Evolutionary conservation across 2,329 filamentous ascomycete genomes (phyloP), one percentile per base, ranked within the genome.

Genomic region (Phaeosphaeriaceae sp.): DNA sequence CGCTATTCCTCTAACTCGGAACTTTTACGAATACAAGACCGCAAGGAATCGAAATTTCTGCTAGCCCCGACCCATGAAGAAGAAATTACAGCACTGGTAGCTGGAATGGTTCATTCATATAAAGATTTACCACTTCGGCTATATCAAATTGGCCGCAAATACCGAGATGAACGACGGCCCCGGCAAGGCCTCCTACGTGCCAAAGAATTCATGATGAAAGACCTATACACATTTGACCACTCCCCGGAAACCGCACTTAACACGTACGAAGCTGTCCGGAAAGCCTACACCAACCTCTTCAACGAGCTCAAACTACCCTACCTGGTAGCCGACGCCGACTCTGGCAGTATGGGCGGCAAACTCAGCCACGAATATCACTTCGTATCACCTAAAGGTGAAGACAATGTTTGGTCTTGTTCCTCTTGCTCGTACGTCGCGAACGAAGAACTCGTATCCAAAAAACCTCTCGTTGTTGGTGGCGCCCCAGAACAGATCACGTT

Each of bases 121-220:
- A 93, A 92, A 66, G 87, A 90, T 36, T 79, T 97, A 7, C 94
- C 94, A 0, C 71, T 97, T 18, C 84, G 92, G 35, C 77, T 99
- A 0, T 99, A 97, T 66, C 94, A 99, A 70, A 94, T 94, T 40
- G 87, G 90, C 23, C 84, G 93, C 38, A 99, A 99, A 73, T 99
- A 97, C 67, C 86, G 94, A 40, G 94, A 99, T 75, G 94, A 99
- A 74, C 83, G 88, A 48, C 83, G 94, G 20, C 94, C 94, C 16
- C 84, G 94, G 26, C 90, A 96, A 62, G 94, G 94, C 11, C 79
- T 99, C 2, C 79, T 99, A 7, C 86, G 94, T 8, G 89, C 90
- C 1, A 86, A 92, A 53, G 94, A 99, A 67, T 99, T 99, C 64
- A 76, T 91, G 61, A 99, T 99, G 94, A 99, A 99, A 74, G 94